A percentile compares a stretch with the other conserved stretches of the same genome.
phyloP scores from a whole-genome alignment of 1,284 basidiomycete genomes.

The Phylloboletellus chloephorus region DNA sequence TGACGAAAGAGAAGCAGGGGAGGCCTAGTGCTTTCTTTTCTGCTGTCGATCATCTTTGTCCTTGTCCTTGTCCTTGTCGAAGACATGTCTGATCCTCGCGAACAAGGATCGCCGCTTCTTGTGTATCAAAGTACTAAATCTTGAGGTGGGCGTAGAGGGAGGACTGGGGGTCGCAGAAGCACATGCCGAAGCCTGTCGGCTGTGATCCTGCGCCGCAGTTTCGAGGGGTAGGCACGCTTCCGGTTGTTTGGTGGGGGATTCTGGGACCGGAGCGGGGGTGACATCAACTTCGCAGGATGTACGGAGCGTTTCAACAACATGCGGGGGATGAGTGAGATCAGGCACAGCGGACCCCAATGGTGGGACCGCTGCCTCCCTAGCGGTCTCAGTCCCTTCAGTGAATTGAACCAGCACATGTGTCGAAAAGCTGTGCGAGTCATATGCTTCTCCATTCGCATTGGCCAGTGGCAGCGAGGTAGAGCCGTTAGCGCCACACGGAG shows the following conservation, averaged over 20 bases:
- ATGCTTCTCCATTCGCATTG: conserved; percentile 9
- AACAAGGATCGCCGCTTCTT: conserved; percentile 45
- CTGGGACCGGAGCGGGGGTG: neutral
- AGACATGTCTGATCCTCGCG: conserved; percentile 41
- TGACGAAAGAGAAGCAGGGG: too few relatives aligned
- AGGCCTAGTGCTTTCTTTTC: conserved; percentile 16
- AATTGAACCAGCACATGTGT: conserved; percentile 5
- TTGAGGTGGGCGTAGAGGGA: conserved; percentile 18
- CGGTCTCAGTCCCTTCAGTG: neutral
- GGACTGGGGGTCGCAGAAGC: conserved; percentile 3
- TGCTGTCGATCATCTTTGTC: conserved; percentile 20
- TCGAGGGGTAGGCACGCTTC: neutral
- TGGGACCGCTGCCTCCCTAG: conserved; percentile 1
- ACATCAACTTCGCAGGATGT: neutral
- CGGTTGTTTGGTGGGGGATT: conserved; percentile 2
- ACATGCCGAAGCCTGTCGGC: neutral
- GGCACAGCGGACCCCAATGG: conserved; percentile 6
- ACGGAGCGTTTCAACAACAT: neutral
- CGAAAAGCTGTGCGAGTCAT: conserved; percentile 2
- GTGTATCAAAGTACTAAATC: conserved; percentile 22
- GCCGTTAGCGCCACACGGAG: conserved; percentile 17
- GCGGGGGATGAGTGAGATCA: neutral
- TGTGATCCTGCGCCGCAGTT: neutral
- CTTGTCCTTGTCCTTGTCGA: conserved; percentile 35
- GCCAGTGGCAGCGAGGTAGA: conserved; percentile 6